These are phyloP conservation scores for Boletus rex-veris DNA, from an alignment of 768 basidiomycete genomes.

Conservation along the genomic window DNA sequence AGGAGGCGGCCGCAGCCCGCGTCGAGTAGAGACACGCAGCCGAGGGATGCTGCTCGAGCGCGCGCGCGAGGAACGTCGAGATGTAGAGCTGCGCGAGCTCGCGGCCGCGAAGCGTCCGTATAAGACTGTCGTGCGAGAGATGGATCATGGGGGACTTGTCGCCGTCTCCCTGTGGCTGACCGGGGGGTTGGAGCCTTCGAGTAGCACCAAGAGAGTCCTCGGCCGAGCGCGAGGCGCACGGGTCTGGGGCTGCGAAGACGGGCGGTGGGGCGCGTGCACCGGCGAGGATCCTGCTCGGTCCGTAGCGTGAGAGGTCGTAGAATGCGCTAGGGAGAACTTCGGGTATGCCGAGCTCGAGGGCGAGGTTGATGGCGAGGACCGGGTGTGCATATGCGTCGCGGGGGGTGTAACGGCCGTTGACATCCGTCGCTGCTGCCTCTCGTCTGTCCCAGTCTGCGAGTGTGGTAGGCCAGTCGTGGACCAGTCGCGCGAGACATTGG, in stretches of 20 bases:
- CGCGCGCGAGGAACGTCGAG: slow-evolving; percentile 53
- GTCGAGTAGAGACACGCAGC: slow-evolving; percentile 45
- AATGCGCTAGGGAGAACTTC: slow-evolving; percentile 65
- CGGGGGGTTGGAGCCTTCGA: background rate
- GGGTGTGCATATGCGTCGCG: slow-evolving; percentile 62
- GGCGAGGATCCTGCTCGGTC: slow-evolving; percentile 60
- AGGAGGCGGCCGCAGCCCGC: slow-evolving; percentile 3
- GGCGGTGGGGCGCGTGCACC: slow-evolving; percentile 42
- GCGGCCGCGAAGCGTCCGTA: slow-evolving; percentile 55
- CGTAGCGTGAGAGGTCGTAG: slow-evolving; percentile 73
- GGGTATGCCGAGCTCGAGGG: slow-evolving; percentile 56
- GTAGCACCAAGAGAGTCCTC: background rate
- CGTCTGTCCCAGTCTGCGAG: slow-evolving; percentile 67
- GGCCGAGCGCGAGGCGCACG: slow-evolving; percentile 2
- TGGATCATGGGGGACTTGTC: slow-evolving; percentile 11
- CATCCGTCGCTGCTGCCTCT: slow-evolving; percentile 53
- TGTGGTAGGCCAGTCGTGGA: slow-evolving; percentile 63
- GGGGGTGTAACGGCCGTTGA: slow-evolving; percentile 52
- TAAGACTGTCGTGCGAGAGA: slow-evolving; percentile 40
- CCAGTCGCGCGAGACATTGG: slow-evolving; percentile 57
- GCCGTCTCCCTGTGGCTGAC: background rate
- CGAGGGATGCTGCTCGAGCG: slow-evolving; percentile 53
- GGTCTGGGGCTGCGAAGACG: slow-evolving; percentile 28
- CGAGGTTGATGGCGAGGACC: slow-evolving; percentile 66
- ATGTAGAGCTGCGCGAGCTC: slow-evolving; percentile 62